These are phyloP conservation scores for Cenchrus fungigraminus DNA, from an alignment of 176 grass and related monocot genomes.

Conservation along the genomic window DNA sequence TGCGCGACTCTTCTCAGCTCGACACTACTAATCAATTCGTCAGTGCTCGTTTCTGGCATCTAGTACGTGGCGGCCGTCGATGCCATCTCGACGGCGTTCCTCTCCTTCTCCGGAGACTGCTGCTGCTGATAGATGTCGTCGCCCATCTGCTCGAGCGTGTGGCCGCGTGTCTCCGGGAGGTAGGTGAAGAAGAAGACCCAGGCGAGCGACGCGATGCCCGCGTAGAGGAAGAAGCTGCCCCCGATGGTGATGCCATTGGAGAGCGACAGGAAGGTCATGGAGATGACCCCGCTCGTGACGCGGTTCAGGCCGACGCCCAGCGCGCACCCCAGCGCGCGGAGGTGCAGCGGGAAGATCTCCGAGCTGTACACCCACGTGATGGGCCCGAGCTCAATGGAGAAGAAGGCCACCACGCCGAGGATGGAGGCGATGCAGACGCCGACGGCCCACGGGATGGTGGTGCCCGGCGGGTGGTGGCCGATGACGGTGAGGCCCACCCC, in stretches of 20 bases:
- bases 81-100: slow-evolving; percentile 41
- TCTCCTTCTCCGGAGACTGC: slow-evolving; percentile 9
- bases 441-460: slow-evolving; percentile 46
- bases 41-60: not conserved
- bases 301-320: slow-evolving; percentile 59
- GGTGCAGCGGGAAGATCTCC: slow-evolving; percentile 63
- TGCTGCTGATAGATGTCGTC: not conserved
- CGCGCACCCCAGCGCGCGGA: slow-evolving; percentile 45
- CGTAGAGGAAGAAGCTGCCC: slow-evolving; percentile 69
- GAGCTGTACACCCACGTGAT: slow-evolving; percentile 73
- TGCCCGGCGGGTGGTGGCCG: slow-evolving; percentile 8
- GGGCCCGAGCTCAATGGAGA: slow-evolving; percentile 68
- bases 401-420: slow-evolving; percentile 54
- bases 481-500: slow-evolving; percentile 52
- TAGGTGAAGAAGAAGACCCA: slow-evolving; percentile 57
- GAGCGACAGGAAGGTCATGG: slow-evolving; percentile 71
- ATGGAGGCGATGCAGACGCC: slow-evolving; percentile 55
- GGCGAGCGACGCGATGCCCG: slow-evolving; percentile 42
- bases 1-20: too few species aligned
- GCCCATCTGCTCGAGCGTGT: slow-evolving; percentile 58
- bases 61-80: not conserved
- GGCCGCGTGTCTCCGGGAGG: slow-evolving; percentile 59
- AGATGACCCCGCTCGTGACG: slow-evolving; percentile 55
- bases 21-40: too few species aligned
- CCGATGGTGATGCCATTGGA: slow-evolving; percentile 68